Evolutionary conservation across 495 filamentous ascomycete genomes (phyloP).

Genomic region (Daldinia bambusicola): DNA sequence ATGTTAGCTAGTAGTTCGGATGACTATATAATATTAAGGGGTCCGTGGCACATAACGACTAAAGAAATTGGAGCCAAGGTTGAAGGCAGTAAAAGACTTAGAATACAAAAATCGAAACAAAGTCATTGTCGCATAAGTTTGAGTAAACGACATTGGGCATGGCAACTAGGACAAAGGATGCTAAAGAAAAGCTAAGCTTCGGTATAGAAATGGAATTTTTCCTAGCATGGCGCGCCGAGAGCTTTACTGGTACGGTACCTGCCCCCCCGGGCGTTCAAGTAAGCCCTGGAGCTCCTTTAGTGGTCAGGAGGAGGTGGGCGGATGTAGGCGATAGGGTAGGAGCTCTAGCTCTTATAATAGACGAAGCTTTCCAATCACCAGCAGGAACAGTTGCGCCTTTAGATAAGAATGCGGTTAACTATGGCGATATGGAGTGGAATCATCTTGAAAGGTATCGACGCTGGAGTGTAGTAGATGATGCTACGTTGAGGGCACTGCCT

Average conservation of each 20-base stretch:
- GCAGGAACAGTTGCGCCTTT: neutral
- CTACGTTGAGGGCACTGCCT: neutral
- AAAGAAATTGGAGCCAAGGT: neutral
- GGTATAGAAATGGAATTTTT: constrained; percentile 44
- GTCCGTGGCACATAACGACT: neutral
- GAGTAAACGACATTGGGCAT: neutral
- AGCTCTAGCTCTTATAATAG: neutral
- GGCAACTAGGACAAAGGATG: neutral
- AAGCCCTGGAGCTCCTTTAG: neutral
- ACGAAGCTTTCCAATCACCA: neutral
- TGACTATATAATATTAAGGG: neutral
- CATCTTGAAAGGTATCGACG: neutral
- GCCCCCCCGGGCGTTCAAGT: neutral
- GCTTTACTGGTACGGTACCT: neutral
- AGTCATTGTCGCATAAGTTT: neutral
- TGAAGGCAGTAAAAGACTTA: neutral
- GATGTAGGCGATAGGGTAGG: neutral
- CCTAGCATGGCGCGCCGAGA: constrained; percentile 1
- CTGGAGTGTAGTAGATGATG: constrained; percentile 7
- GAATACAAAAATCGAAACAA: neutral
- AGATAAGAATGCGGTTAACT: neutral
- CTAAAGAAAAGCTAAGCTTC: constrained; percentile 18
- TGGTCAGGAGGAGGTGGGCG: neutral
- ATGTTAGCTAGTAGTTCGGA: neutral
- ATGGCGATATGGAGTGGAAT: neutral